Conservation (phyloP, 1,284 basidiomycete genomes). For the Trichosporon sp. region DNA sequence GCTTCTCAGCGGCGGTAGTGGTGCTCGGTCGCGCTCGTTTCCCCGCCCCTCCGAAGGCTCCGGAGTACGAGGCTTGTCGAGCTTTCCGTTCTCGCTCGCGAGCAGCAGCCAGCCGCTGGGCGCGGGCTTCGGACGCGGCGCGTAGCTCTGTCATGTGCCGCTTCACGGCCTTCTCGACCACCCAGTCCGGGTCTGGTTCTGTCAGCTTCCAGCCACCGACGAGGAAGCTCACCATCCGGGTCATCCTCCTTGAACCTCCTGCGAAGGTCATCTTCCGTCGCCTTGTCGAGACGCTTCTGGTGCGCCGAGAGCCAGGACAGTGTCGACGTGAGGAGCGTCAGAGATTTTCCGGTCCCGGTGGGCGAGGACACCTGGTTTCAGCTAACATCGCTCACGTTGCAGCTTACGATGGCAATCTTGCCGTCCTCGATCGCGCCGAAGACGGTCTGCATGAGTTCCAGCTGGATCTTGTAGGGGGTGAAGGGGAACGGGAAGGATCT, state of each 20-base stretch:
- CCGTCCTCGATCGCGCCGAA: slow-evolving; percentile 71
- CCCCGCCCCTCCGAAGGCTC: slow-evolving; percentile 20
- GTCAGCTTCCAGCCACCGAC: background rate
- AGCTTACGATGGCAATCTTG: slow-evolving; percentile 62
- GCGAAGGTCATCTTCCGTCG: slow-evolving; percentile 29
- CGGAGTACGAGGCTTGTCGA: slow-evolving; percentile 21
- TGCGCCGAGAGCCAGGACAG: slow-evolving; percentile 68
- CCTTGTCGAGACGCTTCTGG: slow-evolving; percentile 28
- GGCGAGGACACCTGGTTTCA: slow-evolving; percentile 63
- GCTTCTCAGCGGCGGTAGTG: background rate
- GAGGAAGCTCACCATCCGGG: slow-evolving; percentile 31
- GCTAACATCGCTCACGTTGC: background rate
- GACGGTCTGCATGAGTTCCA: slow-evolving; percentile 80
- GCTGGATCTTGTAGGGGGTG: slow-evolving; percentile 80
- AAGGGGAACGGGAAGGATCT: slow-evolving; percentile 72
- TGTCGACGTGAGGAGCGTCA: slow-evolving; percentile 74
- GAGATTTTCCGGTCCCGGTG: slow-evolving; percentile 83
- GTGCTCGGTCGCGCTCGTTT: slow-evolving; percentile 12
- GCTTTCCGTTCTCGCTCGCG: slow-evolving; percentile 61
- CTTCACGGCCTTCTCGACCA: slow-evolving; percentile 68
- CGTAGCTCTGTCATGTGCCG: slow-evolving; percentile 62
- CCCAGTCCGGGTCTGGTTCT: slow-evolving; percentile 66
- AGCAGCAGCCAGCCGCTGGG: slow-evolving; percentile 59
- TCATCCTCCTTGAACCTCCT: slow-evolving; percentile 36
- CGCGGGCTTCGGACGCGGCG: slow-evolving; percentile 61